Evolutionary conservation across 2,329 filamentous ascomycete species (phyloP).

Genomic region (Chaetomiaceae sp.): DNA sequence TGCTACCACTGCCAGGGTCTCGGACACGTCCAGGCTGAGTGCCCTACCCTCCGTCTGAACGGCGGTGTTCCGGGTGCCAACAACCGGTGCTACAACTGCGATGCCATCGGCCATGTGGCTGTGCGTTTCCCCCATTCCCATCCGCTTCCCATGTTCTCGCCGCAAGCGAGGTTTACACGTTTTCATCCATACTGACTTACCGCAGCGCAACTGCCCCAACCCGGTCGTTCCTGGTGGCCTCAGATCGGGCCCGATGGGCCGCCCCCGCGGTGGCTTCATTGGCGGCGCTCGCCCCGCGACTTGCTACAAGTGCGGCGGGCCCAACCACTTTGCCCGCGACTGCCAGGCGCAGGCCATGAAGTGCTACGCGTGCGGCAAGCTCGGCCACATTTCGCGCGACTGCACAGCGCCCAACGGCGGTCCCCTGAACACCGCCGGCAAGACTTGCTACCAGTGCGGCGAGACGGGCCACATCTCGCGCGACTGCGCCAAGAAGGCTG

Average conservation of each 20-base stretch:
- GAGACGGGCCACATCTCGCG: constrained; percentile 94
- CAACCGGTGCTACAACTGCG: constrained; percentile 95
- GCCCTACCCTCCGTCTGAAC: constrained; percentile 89
- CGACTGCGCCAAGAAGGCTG: constrained; percentile 76
- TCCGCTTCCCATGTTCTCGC: no score
- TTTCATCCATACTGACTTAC: constrained; percentile 5
- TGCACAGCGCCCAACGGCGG: constrained; percentile 97
- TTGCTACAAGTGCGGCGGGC: constrained; percentile 73
- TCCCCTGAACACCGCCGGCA: constrained; percentile 89
- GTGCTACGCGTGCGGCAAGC: constrained; percentile 94
- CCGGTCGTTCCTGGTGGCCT: constrained; percentile 59
- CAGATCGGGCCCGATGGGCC: constrained; percentile 62
- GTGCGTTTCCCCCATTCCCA: constrained; percentile 46
- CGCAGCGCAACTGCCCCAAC: constrained; percentile 75
- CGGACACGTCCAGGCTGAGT: constrained; percentile 97
- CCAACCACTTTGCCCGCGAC: constrained; percentile 97
- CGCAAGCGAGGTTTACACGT: no score
- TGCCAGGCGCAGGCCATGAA: constrained; percentile 99
- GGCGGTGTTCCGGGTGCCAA: constrained; percentile 63
- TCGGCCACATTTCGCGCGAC: constrained; percentile 87
- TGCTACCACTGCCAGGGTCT: constrained; percentile 99
- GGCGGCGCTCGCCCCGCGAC: constrained; percentile 64
- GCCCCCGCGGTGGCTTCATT: constrained; percentile 68
- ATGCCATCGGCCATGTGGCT: constrained; percentile 86
- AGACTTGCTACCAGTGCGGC: constrained; percentile 98